Percentiles rank a stretch among this genome's conserved stretches.
These are phyloP conservation scores for Claviceps sp. DNA, from an alignment of 2,329 filamentous ascomycete genomes.

Conservation along the genomic window DNA sequence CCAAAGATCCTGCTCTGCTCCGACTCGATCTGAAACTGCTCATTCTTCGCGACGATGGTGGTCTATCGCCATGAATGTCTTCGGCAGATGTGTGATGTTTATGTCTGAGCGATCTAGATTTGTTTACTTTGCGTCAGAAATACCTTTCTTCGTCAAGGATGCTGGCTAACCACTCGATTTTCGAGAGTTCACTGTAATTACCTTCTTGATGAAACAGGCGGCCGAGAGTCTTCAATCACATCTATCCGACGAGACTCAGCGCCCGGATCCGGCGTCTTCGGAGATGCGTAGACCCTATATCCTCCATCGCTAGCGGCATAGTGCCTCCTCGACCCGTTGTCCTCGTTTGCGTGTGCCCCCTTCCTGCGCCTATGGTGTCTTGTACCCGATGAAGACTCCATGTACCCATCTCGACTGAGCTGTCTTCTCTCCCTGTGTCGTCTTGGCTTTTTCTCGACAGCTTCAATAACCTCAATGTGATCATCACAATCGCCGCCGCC, in stretches of 20 bases:
- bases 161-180: too few species aligned
- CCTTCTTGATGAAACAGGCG: constrained; percentile 21
- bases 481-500: neutral
- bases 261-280: constrained; percentile 17
- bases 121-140: neutral
- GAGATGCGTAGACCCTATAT: constrained; percentile 16
- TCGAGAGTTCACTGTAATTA: constrained; percentile 2
- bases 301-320: constrained; percentile 14
- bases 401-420: constrained; percentile 16
- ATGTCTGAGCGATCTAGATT: constrained; percentile 5
- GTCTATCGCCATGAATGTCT: constrained; percentile 6
- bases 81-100: constrained; percentile 10
- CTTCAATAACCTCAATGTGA: constrained; percentile 16
- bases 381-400: constrained; percentile 14
- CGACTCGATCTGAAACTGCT: constrained; percentile 8
- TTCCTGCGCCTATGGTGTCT: constrained; percentile 11
- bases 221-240: constrained; percentile 21
- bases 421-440: constrained; percentile 7
- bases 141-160: too few species aligned
- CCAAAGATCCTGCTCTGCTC: constrained; percentile 8
- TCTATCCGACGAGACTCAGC: constrained; percentile 16
- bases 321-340: constrained; percentile 9
- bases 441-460: constrained; percentile 10
- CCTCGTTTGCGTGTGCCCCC: constrained; percentile 13
- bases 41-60: constrained; percentile 6